Evolutionary conservation across 768 basidiomycete genomes (phyloP).

Genomic region (Termitomyces sp.): DNA sequence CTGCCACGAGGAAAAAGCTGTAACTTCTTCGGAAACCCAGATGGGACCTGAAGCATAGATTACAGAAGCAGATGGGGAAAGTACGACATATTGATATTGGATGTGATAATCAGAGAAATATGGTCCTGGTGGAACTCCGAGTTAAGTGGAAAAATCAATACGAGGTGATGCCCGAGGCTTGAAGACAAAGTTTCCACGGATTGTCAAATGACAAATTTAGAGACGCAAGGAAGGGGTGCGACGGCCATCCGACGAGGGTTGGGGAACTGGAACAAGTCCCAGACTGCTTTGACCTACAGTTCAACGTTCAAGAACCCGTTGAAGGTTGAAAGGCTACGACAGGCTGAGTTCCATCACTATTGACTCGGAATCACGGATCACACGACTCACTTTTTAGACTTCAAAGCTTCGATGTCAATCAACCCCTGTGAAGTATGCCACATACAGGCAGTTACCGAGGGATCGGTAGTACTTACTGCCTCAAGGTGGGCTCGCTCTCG

Average conservation of each 20-base stretch:
- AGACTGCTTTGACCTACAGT: not conserved
- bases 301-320: not conserved
- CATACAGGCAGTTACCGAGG: no score
- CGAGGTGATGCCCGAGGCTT: no score
- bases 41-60: slow-evolving; percentile 10
- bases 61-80: slow-evolving; percentile 4
- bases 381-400: not conserved
- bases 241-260: not conserved
- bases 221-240: not conserved
- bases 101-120: not conserved
- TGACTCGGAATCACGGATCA: no score
- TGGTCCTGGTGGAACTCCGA: not conserved
- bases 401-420: not conserved
- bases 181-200: not conserved
- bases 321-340: not conserved
- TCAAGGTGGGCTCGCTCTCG: no score
- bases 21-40: slow-evolving; percentile 14
- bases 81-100: no score
- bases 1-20: slow-evolving; percentile 29
- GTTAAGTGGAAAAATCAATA: not conserved
- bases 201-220: not conserved
- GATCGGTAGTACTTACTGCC: no score
- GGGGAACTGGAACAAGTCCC: not conserved
- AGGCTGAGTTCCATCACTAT: not conserved
- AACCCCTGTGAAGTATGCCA: no score